Base-by-base conservation (phyloP, 768 basidiomycete species). In the Boletus bicolor region DNA sequence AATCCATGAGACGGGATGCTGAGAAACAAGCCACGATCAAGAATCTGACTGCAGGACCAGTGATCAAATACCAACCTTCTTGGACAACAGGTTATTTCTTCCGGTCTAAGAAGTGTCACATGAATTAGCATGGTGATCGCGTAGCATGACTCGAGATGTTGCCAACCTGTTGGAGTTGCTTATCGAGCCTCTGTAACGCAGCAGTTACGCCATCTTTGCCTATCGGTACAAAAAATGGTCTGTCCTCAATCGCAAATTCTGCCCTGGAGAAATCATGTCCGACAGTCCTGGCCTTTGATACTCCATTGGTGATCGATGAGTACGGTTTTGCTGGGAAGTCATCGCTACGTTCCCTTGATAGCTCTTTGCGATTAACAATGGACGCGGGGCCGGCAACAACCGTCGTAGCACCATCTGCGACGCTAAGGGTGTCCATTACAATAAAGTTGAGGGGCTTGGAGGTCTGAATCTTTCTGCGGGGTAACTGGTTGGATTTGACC, bases 151-250 rank as follows among this genome's bases (percentile, higher is more conserved):
- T 37, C 17, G 14, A 35, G 43, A 17, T 44, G 43, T 12, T n/a
- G 8, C 42, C 58, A 53, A 71, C 69, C 58, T 77, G 61, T 36
- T 73, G 70, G 21, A 93, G 77, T 65, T 89, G 83, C 43, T 52
- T 52, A 62, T 93, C 85, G 39, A 92, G 81, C 64, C 83, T 84
- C 66, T 87, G 76, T 37, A 93, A 69, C 9, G 91, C 91, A 34
- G 70, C 78, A 55, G 86, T 79, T 32, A 91, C 65, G 43, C 89
- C 88, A n/a, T 78, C 78, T 63, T 80, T 83, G 15, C 77, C 79
- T 53, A 92, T 88, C 3, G 74, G 78, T 45, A 92, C 77, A 61
- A 90, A 86, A 75, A 89, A 91, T 0, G 85, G 84, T 42, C 86
- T 73, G 30, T 85, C 81, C 54, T 82, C 77, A 7, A 82, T 60